phyloP scores from a whole-genome alignment of 805 yeast species.

The Candida ipomoeae region DNA sequence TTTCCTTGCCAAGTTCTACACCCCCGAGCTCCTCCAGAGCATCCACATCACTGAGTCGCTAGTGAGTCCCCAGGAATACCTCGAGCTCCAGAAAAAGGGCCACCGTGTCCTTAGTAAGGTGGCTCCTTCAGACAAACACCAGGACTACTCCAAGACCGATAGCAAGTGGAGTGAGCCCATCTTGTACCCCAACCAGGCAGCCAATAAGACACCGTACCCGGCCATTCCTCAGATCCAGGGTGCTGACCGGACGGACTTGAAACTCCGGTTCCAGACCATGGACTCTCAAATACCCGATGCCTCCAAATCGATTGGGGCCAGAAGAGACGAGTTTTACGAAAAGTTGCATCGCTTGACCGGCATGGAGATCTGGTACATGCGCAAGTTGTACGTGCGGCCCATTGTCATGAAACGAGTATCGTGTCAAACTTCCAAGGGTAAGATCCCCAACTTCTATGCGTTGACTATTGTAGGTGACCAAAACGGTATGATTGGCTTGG shows the following conservation, averaged over 20 bases:
- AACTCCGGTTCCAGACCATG: conserved; percentile 27
- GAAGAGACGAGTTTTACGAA: conserved; percentile 38
- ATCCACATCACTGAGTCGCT: conserved; percentile 76
- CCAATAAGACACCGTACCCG: conserved; percentile 52
- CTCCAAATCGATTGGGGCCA: conserved; percentile 1
- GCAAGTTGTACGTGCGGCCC: conserved; percentile 59
- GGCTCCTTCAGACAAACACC: conserved; percentile 60
- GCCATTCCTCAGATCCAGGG: conserved; percentile 52
- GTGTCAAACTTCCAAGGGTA: conserved; percentile 90
- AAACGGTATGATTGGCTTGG: conserved; percentile 91
- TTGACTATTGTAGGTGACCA: conserved; percentile 89
- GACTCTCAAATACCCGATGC: conserved; percentile 6
- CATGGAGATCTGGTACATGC: conserved; percentile 56
- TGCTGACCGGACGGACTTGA: conserved; percentile 45
- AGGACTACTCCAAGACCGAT: conserved; percentile 68
- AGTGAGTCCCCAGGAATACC: conserved; percentile 62
- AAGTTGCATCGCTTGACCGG: conserved; percentile 64
- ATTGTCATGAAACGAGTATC: conserved; percentile 75
- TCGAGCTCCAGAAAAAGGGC: conserved; percentile 32
- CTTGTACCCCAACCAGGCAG: conserved; percentile 47
- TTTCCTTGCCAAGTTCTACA: conserved; percentile 68
- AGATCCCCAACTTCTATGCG: conserved; percentile 75
- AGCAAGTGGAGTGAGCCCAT: conserved; percentile 70
- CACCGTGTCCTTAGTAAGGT: conserved; percentile 41
- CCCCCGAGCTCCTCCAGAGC: conserved; percentile 75